These are phyloP conservation scores for Dipsacomyces acuminosporus DNA, from an alignment of 371 early-diverging fungal species.

Conservation along the genomic window DNA sequence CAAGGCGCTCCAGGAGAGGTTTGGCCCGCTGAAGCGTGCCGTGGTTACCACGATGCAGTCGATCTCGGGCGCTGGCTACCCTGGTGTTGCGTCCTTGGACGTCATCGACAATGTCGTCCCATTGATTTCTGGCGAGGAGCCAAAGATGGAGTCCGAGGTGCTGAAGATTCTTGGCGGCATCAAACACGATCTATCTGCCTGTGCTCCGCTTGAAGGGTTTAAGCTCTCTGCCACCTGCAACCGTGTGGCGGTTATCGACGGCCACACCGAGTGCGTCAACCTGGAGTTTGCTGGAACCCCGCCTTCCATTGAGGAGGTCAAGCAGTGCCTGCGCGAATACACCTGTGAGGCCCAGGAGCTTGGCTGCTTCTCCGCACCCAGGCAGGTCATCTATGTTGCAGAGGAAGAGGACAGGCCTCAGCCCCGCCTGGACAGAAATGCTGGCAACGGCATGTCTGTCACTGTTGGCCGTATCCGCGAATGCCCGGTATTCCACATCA, in stretches of 20 bases:
- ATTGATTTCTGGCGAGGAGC: slow-evolving; percentile 92
- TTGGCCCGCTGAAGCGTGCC: slow-evolving; percentile 73
- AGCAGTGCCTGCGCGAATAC: slow-evolving; percentile 64
- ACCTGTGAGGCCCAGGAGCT: slow-evolving; percentile 70
- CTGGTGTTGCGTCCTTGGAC: slow-evolving; percentile 90
- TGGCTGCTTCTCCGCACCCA: slow-evolving; percentile 74
- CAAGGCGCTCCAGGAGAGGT: slow-evolving; percentile 84
- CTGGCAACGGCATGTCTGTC: slow-evolving; percentile 80
- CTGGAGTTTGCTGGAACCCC: slow-evolving; percentile 71
- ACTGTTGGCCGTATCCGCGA: slow-evolving; percentile 84
- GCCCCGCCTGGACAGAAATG: slow-evolving; percentile 85
- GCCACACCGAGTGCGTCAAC: slow-evolving; percentile 85
- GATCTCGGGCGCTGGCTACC: slow-evolving; percentile 94
- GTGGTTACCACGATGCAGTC: slow-evolving; percentile 92
- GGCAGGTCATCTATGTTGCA: slow-evolving; percentile 69
- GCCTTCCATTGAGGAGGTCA: slow-evolving; percentile 70
- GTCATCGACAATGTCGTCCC: slow-evolving; percentile 94
- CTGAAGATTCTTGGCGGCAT: slow-evolving; percentile 84
- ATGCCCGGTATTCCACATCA: slow-evolving; percentile 83
- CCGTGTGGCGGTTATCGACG: slow-evolving; percentile 94
- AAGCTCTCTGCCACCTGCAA: slow-evolving; percentile 91
- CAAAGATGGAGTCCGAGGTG: slow-evolving; percentile 93
- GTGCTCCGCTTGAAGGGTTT: slow-evolving; percentile 53
- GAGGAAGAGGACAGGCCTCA: slow-evolving; percentile 83
- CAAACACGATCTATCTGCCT: slow-evolving; percentile 50